Base-by-base conservation (phyloP, 345 rosid genomes). In the Rhizophora mangle region DNA sequence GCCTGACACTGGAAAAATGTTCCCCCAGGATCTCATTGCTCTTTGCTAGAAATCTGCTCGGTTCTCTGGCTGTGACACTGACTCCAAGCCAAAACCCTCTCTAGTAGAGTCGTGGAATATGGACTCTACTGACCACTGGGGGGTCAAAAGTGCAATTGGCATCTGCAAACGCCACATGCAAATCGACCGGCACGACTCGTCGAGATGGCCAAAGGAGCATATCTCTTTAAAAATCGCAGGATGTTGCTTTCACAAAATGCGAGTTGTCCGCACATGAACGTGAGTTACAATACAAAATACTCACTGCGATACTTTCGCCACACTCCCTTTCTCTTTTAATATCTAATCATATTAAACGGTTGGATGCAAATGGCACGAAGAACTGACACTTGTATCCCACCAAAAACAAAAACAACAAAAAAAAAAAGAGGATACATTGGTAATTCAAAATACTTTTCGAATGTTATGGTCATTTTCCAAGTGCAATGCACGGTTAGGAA, bases 401-500 rank as follows among this genome's bases (percentile, higher is more conserved):
- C 70, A 30, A 67, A 29, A 62, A 36, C 24, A 24, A 24, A 24
- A 24, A 24, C 24, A 24, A 24, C 0, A 0, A 24, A 24, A 47
- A 49, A 27, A 49, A 66, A 47, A 67, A 1, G 6, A 31, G 9
- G 9, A 1, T 0, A 22, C 18, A 46, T 22, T 36, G 68, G 74
- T 7, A 34, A 34, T 34, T 29, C 56, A n/a, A 8, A 39, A 39
- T 21, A 7, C 36, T 43, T 13, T 5, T 43, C 5, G 49, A 13
- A 51, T 53, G 47, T 21, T 64, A 6, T 61, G 27, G 19, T 60
- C 7, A 73, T 47, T 32, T 2, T 72, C 54, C 43, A 31, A 78
- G 65, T 78, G 84, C 71, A 72, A 72, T 78, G 62, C 63, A 51
- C 60, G 31, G 81, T 82, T 89, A 79, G 89, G 89, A 84, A 89